A percentile compares a stretch with the other conserved stretches of the same genome.
These are phyloP conservation scores for Microdochium paspali DNA, from an alignment of 2,329 filamentous ascomycete species.

Conservation along the genomic window DNA sequence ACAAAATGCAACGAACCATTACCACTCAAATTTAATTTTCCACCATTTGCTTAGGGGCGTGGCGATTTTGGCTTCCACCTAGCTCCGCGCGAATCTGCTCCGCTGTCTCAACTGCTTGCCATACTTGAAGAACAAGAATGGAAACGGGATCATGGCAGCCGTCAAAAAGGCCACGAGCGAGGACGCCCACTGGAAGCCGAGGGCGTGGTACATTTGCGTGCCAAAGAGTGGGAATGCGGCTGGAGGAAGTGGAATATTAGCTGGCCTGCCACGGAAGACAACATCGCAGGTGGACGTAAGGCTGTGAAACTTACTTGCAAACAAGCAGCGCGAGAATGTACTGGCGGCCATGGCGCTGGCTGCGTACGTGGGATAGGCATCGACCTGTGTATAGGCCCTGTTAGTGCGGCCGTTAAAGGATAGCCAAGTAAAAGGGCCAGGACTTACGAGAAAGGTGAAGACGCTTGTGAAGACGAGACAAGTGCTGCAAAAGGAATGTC, in stretches of 20 bases:
- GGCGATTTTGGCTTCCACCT: background rate
- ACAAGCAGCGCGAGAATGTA: conserved; percentile 66
- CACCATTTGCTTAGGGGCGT: background rate
- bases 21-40: no score
- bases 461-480: conserved; percentile 75
- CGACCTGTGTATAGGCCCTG: conserved; percentile 36
- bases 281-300: background rate
- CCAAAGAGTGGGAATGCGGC: conserved; percentile 72
- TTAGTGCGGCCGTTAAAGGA: background rate
- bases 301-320: conserved; percentile 48
- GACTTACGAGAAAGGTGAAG: conserved; percentile 73
- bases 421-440: conserved; percentile 13
- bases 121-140: conserved; percentile 52
- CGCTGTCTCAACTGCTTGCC: conserved; percentile 46
- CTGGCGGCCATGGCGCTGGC: conserved; percentile 77
- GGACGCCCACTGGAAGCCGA: conserved; percentile 64
- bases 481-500: conserved; percentile 34
- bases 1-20: no score
- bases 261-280: conserved; percentile 2
- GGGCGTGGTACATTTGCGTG: conserved; percentile 58
- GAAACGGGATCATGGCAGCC: conserved; percentile 53
- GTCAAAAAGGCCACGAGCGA: conserved; percentile 52
- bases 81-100: conserved; percentile 38
- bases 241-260: conserved; percentile 15
- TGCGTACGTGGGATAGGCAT: conserved; percentile 67